A percentile compares a stretch with the other conserved stretches of the same genome.
These are phyloP conservation scores for Neonectria sp. DNA, from an alignment of 2,329 filamentous ascomycete genomes.

Conservation along the genomic window DNA sequence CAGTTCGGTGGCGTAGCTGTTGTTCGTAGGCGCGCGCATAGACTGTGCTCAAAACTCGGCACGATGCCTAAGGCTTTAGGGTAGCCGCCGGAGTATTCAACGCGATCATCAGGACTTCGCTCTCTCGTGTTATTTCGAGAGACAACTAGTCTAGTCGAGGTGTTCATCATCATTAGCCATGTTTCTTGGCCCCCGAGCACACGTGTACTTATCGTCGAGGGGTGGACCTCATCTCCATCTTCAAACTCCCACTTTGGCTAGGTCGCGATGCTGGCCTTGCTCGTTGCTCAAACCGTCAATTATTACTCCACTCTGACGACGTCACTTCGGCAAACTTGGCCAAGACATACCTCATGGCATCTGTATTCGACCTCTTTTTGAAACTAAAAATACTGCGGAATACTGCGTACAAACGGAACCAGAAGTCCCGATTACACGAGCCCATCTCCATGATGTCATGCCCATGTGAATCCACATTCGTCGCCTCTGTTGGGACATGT, in stretches of 20 bases:
- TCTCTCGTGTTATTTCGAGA: not conserved
- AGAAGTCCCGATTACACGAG: not conserved
- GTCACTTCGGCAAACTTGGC: slow-evolving; percentile 10
- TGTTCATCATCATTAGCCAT: not conserved
- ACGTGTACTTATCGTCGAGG: not conserved
- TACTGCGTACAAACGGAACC: not conserved
- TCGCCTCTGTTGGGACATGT: not conserved
- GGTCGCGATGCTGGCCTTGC: not conserved
- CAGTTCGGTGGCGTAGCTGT: slow-evolving; percentile 7
- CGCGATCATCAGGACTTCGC: not conserved
- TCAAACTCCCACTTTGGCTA: not conserved
- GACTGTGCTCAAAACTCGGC: not conserved
- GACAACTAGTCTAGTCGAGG: not conserved
- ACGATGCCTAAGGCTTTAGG: not conserved
- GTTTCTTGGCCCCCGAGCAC: not conserved
- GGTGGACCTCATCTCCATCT: not conserved
- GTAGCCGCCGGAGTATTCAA: not conserved
- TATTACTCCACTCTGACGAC: slow-evolving; percentile 6
- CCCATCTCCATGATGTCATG: slow-evolving; percentile 23
- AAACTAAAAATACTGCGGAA: slow-evolving; percentile 3
- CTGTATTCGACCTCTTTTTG: not conserved
- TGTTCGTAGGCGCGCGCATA: slow-evolving; percentile 8
- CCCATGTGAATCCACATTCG: not conserved
- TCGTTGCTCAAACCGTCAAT: not conserved
- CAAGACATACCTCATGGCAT: slow-evolving; percentile 8